Evolutionary conservation across 129 eudicot genomes (phyloP).

Genomic region (Helianthus tuberosus): DNA sequence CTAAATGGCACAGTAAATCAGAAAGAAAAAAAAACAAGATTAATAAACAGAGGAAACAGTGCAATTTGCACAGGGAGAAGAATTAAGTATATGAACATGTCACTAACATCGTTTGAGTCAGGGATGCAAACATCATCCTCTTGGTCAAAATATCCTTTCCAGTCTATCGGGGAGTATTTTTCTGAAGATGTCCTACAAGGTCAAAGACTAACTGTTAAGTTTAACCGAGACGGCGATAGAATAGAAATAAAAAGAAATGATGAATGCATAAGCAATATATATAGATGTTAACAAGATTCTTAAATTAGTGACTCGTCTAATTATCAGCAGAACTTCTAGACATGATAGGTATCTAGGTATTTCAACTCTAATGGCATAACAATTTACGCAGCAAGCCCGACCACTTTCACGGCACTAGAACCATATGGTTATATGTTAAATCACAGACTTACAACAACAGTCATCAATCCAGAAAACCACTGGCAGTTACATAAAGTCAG

Average conservation of each 20-base stretch:
- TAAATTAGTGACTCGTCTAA: background rate
- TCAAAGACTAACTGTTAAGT: slow-evolving; percentile 9
- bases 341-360: background rate
- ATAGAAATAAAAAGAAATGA: background rate
- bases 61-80: slow-evolving; percentile 15
- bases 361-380: background rate
- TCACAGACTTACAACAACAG: background rate
- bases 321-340: slow-evolving; percentile 12
- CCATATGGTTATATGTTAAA: background rate
- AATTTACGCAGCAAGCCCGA: background rate
- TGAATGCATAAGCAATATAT: background rate
- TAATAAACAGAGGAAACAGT: background rate
- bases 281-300: background rate
- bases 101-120: slow-evolving; percentile 69
- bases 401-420: background rate
- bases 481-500: background rate
- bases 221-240: background rate
- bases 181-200: slow-evolving; percentile 60
- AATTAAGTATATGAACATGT: slow-evolving; percentile 9
- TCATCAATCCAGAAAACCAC: background rate
- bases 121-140: slow-evolving; percentile 88
- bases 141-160: slow-evolving; percentile 75
- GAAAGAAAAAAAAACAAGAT: slow-evolving; percentile 21
- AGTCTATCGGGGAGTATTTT: slow-evolving; percentile 76
- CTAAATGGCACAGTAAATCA: slow-evolving; percentile 45